Base-by-base conservation (phyloP, 1,284 basidiomycete genomes). In the Pseudomicrostroma phylloplanum region DNA sequence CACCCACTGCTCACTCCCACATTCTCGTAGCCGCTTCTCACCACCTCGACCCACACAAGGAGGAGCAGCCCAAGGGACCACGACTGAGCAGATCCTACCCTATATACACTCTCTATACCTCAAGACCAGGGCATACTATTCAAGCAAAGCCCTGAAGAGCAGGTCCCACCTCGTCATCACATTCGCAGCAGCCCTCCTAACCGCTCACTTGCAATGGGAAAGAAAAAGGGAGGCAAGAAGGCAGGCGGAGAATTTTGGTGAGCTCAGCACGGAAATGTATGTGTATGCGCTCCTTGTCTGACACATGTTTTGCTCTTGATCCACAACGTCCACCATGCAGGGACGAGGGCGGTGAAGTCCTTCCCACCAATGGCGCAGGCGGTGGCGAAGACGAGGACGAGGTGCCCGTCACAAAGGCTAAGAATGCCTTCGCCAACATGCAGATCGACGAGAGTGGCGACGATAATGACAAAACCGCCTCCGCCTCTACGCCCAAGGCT, bases 221-320 rank as follows among this genome's bases (percentile, higher is more conserved):
- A 75, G 70, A 75, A 75, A 64, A 71, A 69, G 60, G 73, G 68
- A 46, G 65, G 64, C 64, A 73, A 73, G 63, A 71, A 70, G 62
- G 59, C 55, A 15, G 68, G 66, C 40, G 67, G 61, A 57, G 71
- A 73, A 42, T 71, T 73, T 63, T 73, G 70, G 61, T 75, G 72
- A n/a, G 46, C 46, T 48, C 4, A n/a, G 46, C 17, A n/a, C 6
- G 12, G 12, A 3, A n/a, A 48, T 6, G 23, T 48, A 48, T 12
- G 6, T 9, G 9, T 9, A 36, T 3, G 30, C 30, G 30, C 30
- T 36, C 30, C 30, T 36, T 36, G 3, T 4, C 30, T 36, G 30
- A 36, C 30, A 40, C 26, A 21, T 17, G 21, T 36, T 49, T 11
- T 61, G 36, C 23, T n/a, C 23, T 17, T 17, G 9, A 7, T 23